phyloP scores from a whole-genome alignment of 768 basidiomycete genomes.

The Lactarius psammicola region DNA sequence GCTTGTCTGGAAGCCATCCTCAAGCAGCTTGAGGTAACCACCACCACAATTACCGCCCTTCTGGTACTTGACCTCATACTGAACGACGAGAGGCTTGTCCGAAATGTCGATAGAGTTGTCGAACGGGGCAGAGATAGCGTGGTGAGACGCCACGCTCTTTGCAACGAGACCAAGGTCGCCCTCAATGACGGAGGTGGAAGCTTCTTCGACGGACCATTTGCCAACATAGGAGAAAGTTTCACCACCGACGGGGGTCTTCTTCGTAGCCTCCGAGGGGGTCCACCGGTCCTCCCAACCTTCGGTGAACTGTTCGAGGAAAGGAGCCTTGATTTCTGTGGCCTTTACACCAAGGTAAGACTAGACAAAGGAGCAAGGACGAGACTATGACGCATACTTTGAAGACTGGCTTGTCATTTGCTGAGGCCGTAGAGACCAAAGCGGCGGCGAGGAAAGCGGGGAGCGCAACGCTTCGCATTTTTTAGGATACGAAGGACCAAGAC shows the following conservation, averaged over 20 bases:
- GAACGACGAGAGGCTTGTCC: constrained; percentile 85
- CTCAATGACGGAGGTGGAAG: constrained; percentile 67
- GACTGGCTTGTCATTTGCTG: constrained; percentile 58
- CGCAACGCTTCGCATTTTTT: constrained; percentile 81
- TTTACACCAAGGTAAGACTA: constrained; percentile 35
- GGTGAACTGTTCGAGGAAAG: constrained; percentile 96
- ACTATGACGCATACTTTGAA: constrained; percentile 54
- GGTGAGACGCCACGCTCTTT: constrained; percentile 96
- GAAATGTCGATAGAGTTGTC: constrained; percentile 71
- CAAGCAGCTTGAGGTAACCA: constrained; percentile 95
- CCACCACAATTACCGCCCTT: constrained; percentile 99
- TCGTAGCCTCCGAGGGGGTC: constrained; percentile 96
- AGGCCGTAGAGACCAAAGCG: constrained; percentile 60
- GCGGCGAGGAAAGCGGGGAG: constrained; percentile 64
- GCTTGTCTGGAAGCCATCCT: constrained; percentile 90
- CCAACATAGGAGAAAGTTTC: constrained; percentile 98
- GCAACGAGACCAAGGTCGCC: constrained; percentile 93
- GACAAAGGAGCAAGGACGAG: not conserved
- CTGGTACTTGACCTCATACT: constrained; percentile 99
- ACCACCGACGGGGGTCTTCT: constrained; percentile 93
- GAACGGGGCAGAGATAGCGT: constrained; percentile 97
- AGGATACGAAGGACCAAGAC: constrained; percentile 65
- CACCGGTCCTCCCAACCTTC: constrained; percentile 88
- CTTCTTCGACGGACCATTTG: constrained; percentile 94
- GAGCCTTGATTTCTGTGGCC: constrained; percentile 77